These are phyloP conservation scores for Gloeopeniophorella convolvens DNA, from an alignment of 768 basidiomycete genomes.

Conservation along the genomic window DNA sequence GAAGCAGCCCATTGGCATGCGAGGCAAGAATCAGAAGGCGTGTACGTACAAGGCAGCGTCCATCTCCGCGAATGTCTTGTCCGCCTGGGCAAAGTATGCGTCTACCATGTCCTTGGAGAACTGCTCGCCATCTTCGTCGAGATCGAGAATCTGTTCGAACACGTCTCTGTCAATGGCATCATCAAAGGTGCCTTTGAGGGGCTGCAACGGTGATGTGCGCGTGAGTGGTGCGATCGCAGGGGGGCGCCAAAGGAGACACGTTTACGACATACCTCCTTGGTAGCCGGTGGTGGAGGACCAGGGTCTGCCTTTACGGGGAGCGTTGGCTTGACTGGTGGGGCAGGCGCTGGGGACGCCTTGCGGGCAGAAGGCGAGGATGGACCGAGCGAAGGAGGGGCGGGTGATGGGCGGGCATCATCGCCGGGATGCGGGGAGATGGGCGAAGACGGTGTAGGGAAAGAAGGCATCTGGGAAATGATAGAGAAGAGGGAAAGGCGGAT, in stretches of 20 bases:
- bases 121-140: conserved; percentile 80
- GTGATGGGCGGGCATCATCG: neutral
- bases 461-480: neutral
- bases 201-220: neutral
- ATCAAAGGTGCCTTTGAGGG: neutral
- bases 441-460: conserved; percentile 1
- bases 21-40: neutral
- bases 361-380: neutral
- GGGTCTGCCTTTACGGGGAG: neutral
- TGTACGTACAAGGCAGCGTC: conserved; percentile 34
- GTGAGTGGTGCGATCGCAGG: neutral
- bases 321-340: neutral
- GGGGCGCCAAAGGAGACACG: neutral
- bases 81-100: conserved; percentile 79
- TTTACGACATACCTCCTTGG: conserved; percentile 2
- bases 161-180: conserved; percentile 68
- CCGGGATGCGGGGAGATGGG: neutral
- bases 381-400: neutral
- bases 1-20: conserved; percentile 43
- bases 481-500: neutral
- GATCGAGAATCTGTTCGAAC: conserved; percentile 82
- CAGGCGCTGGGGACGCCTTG: neutral
- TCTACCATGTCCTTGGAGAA: conserved; percentile 76
- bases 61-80: conserved; percentile 70
- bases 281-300: neutral